phyloP scores from a whole-genome alignment of 2,329 filamentous ascomycete species.

The Fonsecaea nubica region DNA sequence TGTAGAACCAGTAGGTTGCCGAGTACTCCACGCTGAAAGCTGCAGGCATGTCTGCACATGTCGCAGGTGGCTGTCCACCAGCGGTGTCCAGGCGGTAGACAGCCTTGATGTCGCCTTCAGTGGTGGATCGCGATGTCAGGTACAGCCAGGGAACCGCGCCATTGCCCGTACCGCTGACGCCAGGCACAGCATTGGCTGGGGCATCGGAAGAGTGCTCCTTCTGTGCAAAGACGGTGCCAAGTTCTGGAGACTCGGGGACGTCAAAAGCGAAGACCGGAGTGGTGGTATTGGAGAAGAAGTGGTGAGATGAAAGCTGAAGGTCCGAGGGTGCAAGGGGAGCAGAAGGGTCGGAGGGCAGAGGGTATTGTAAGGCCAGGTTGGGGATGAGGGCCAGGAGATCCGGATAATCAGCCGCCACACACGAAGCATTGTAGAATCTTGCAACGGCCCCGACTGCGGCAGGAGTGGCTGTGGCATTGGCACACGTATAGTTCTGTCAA shows the following conservation, averaged over 20 bases:
- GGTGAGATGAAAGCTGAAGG: slow-evolving; percentile 72
- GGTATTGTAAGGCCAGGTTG: slow-evolving; percentile 70
- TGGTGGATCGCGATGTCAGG: slow-evolving; percentile 54
- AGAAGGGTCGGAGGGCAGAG: slow-evolving; percentile 54
- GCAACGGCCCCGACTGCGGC: slow-evolving; percentile 75
- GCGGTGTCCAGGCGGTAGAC: slow-evolving; percentile 86
- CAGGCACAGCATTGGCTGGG: slow-evolving; percentile 64
- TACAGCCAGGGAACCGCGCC: slow-evolving; percentile 82
- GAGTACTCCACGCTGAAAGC: slow-evolving; percentile 78
- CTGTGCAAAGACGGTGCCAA: slow-evolving; percentile 67
- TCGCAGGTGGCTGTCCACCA: slow-evolving; percentile 76
- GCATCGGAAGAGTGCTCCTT: slow-evolving; percentile 69
- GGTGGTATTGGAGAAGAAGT: slow-evolving; percentile 76
- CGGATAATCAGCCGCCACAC: slow-evolving; percentile 73
- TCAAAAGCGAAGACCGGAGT: slow-evolving; percentile 83
- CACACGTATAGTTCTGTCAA: slow-evolving; percentile 87
- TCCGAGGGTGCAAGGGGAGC: slow-evolving; percentile 60
- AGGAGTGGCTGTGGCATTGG: slow-evolving; percentile 65
- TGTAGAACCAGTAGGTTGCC: slow-evolving; percentile 75
- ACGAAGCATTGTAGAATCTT: slow-evolving; percentile 85
- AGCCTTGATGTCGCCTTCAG: slow-evolving; percentile 59
- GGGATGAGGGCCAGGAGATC: slow-evolving; percentile 70
- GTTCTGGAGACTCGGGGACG: slow-evolving; percentile 47
- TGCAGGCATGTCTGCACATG: slow-evolving; percentile 69
- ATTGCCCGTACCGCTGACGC: slow-evolving; percentile 64